These are phyloP conservation scores for Cotoneaster glaucophyllus DNA, from an alignment of 306 rosid species.

Conservation along the genomic window DNA sequence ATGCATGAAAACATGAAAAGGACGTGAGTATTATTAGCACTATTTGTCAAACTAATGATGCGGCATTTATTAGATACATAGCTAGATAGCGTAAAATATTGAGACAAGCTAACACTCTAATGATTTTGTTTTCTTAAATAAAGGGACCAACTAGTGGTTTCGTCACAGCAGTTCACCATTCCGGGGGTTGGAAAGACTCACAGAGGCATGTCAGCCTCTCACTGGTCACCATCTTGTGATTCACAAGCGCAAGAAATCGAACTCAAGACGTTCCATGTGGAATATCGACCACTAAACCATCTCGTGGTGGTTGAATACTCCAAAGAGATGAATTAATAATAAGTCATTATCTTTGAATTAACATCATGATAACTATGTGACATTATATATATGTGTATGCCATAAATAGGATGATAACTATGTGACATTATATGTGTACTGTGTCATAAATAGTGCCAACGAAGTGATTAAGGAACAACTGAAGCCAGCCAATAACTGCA, in stretches of 20 bases:
- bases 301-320: neutral
- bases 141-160: no score
- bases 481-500: neutral
- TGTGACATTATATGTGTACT: no score
- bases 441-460: neutral
- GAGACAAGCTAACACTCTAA: neutral
- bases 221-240: no score
- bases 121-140: no score
- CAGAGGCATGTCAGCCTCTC: no score
- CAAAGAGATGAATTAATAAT: neutral
- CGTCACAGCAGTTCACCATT: no score
- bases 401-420: no score
- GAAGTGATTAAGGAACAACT: neutral
- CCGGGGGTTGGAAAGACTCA: no score
- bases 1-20: neutral
- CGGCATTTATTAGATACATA: neutral
- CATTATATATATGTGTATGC: no score
- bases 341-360: neutral
- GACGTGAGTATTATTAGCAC: neutral
- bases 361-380: neutral
- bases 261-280: no score
- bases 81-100: neutral
- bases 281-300: no score
- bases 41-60: neutral
- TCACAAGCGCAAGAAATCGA: no score